Evolutionary conservation across 2,329 filamentous ascomycete genomes (phyloP), one percentile per base, ranked within the genome.

Genomic region (Blumeria graminis): DNA sequence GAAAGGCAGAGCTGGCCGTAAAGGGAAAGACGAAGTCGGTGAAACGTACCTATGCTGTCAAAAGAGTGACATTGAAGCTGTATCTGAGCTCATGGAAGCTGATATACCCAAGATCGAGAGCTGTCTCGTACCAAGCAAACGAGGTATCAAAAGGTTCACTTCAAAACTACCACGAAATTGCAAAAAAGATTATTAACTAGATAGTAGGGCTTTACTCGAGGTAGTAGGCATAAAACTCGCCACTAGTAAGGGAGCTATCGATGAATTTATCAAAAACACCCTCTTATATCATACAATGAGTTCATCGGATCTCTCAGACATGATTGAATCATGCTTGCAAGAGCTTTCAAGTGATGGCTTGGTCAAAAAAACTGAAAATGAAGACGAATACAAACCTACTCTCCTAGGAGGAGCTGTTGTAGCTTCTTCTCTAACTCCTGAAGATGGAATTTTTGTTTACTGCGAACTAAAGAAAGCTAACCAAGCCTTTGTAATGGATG

Each of bases 41-140:
- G 84, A 88, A 68, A 88, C 82, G 1, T 88, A 84, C 65, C 70
- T 88, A 1, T 87, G 84, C 64, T 88, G 84, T 63, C 76, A 79
- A 34, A 76, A 79, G 62, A 68, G 71, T 9, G 84, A 88, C 61
- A 67, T 88, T 13, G 80, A 85, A 63, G 76, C 76, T 14, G 81
- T 87, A 4, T 73, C 82, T 35, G 77, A 82, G 57, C 70, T 88
- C 41, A 77, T 88, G 71, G 76, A 84, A 63, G 80, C 83, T 1
- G 82, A 87, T 56, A 72, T 87, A 60, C 84, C 84, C 0, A 72
- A 75, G 9, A 75, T 88, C 35, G 72, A 76, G 39, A 88, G 84
- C 63, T 84, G 81, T 61, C 69, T 88, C 22, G 76, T 73, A 18
- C 78, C 78, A 0, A 81, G 84, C 59, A 83, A 80, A 63, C 72